Percentiles rank a stretch among this genome's conserved stretches.
These are phyloP conservation scores for Chytriomyces confervae DNA, from an alignment of 192 early-diverging fungal species.

Conservation along the genomic window DNA sequence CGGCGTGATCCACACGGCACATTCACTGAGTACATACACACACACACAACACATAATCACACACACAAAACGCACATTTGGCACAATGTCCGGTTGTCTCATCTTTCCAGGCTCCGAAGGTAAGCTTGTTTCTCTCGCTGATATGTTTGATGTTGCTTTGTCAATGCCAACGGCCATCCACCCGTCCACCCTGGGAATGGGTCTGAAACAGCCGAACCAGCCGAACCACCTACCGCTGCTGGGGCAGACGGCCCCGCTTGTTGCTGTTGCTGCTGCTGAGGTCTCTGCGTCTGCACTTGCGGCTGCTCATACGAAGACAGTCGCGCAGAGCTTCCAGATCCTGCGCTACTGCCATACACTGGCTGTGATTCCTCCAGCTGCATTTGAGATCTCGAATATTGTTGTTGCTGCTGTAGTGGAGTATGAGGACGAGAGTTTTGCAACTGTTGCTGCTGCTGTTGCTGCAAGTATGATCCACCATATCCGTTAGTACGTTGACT, in stretches of 20 bases:
- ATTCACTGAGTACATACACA: no score
- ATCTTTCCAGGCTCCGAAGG: not conserved
- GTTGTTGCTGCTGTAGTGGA: conserved; percentile 20
- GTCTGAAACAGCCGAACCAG: not conserved
- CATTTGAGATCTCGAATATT: conserved; percentile 10
- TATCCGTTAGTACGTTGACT: not conserved
- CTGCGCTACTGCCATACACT: not conserved
- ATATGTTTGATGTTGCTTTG: not conserved
- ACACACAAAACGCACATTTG: not conserved
- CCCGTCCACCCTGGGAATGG: conserved; percentile 24
- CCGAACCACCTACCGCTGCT: not conserved
- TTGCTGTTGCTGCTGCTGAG: no score
- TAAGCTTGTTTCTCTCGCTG: not conserved
- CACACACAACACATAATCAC: no score
- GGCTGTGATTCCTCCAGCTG: conserved; percentile 6
- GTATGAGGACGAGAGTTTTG: not conserved
- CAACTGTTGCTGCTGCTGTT: not conserved
- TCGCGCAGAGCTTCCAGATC: no score
- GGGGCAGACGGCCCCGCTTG: no score
- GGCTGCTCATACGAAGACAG: no score
- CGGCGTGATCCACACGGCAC: no score
- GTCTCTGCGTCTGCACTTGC: no score
- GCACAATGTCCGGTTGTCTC: not conserved
- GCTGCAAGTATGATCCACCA: not conserved
- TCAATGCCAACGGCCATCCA: conserved; percentile 24